Evolutionary conservation across 371 early-diverging fungal species (phyloP).

Genomic region (Sporodiniella umbellata): DNA sequence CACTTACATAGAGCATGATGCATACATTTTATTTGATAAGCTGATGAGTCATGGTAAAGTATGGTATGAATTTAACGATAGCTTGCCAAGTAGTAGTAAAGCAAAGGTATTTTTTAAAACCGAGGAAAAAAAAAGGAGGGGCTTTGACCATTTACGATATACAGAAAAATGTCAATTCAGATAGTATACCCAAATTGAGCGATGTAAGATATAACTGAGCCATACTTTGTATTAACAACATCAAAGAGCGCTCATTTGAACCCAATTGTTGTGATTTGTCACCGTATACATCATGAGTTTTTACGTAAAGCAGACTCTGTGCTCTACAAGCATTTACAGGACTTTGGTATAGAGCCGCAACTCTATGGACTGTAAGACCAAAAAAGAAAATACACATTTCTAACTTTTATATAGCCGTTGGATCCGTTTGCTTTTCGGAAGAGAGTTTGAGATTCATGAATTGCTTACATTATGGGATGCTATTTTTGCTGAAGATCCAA

Average conservation of each 20-base stretch:
- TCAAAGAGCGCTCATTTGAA: constrained; percentile 37
- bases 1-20: constrained; percentile 80
- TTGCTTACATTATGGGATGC: constrained; percentile 86
- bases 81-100: constrained; percentile 16
- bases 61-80: constrained; percentile 82
- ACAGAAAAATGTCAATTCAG: constrained; percentile 8
- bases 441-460: constrained; percentile 80
- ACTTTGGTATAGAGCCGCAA: constrained; percentile 87
- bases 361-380: constrained; percentile 81
- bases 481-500: constrained; percentile 76
- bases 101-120: constrained; percentile 3
- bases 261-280: constrained; percentile 74
- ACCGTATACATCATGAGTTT: constrained; percentile 69
- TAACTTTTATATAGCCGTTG: constrained; percentile 73
- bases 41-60: constrained; percentile 79
- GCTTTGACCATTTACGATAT: not conserved
- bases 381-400: not conserved
- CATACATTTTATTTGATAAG: constrained; percentile 74
- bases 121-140: not conserved
- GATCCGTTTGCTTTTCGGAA: constrained; percentile 89
- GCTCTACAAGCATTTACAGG: constrained; percentile 66
- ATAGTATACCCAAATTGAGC: constrained; percentile 17
- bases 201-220: constrained; percentile 6
- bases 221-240: not conserved
- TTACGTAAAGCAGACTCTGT: constrained; percentile 67